Conservation (phyloP, 495 filamentous ascomycete species). For the Penicillium pancosmium region DNA sequence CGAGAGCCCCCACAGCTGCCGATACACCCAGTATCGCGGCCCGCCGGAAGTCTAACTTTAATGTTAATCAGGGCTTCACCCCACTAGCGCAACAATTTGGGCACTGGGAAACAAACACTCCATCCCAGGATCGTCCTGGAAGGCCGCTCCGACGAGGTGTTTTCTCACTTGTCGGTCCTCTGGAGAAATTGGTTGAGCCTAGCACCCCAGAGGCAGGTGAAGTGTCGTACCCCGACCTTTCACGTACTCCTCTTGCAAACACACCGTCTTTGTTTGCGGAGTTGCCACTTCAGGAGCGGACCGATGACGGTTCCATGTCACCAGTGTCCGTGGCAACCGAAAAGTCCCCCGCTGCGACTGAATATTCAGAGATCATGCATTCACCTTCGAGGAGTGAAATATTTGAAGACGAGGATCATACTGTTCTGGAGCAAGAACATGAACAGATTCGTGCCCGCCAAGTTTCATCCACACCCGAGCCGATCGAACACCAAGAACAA, state of each 20-base stretch:
- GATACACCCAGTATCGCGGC: conserved; percentile 22
- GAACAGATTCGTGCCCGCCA: neutral
- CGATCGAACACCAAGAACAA: conserved; percentile 19
- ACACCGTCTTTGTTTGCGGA: conserved; percentile 21
- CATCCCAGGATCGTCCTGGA: conserved; percentile 43
- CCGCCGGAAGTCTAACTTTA: conserved; percentile 29
- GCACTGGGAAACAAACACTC: conserved; percentile 59
- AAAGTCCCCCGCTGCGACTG: conserved; percentile 7
- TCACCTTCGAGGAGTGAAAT: conserved; percentile 25
- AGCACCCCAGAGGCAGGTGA: conserved; percentile 15
- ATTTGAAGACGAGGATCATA: conserved; percentile 27
- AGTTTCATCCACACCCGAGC: conserved; percentile 6
- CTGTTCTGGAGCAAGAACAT: neutral
- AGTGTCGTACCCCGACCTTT: conserved; percentile 33
- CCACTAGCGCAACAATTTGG: conserved; percentile 62
- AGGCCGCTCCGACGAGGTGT: conserved; percentile 42
- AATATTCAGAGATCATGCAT: conserved; percentile 8
- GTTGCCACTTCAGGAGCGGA: conserved; percentile 20
- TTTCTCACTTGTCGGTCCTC: conserved; percentile 48
- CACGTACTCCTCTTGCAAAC: conserved; percentile 21
- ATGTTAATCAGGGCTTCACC: conserved; percentile 55
- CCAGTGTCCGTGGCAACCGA: conserved; percentile 9
- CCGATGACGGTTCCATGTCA: conserved; percentile 13
- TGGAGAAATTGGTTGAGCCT: conserved; percentile 17
- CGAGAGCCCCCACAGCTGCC: conserved; percentile 22